Evolutionary conservation across 139 green algal genomes (phyloP).

Genomic region (Pseudopediastrum boryanum): DNA sequence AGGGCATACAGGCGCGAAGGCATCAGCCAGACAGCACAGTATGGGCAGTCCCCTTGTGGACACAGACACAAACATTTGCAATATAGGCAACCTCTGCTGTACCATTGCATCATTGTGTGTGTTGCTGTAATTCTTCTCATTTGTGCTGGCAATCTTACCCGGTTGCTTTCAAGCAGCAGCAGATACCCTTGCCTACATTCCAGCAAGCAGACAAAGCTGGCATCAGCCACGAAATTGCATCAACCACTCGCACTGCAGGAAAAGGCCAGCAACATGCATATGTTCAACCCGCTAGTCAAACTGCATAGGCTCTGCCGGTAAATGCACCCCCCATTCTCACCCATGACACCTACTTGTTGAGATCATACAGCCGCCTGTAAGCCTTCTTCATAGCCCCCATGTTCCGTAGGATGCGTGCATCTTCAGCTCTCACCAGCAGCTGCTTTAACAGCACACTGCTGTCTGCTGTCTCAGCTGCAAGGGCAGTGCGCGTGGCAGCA

Average conservation of each 20-base stretch:
- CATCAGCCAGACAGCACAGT: no score
- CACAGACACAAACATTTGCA: no score
- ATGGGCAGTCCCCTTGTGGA: no score
- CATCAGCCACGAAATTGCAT: not conserved
- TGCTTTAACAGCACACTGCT: slow-evolving; percentile 15
- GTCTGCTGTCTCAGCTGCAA: slow-evolving; percentile 70
- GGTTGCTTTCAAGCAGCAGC: not conserved
- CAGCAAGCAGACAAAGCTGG: not conserved
- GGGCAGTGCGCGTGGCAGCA: slow-evolving; percentile 54
- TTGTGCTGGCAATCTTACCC: not conserved
- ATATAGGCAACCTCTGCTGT: no score
- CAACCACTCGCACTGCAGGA: not conserved
- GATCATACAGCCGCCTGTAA: slow-evolving; percentile 56
- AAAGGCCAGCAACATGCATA: not conserved
- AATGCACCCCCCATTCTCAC: not conserved
- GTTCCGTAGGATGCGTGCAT: slow-evolving; percentile 70
- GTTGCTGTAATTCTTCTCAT: no score
- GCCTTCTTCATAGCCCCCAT: slow-evolving; percentile 51
- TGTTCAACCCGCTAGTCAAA: not conserved
- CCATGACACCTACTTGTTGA: slow-evolving; percentile 66
- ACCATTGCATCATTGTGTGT: no score
- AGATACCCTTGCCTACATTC: not conserved
- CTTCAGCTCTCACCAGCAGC: slow-evolving; percentile 63
- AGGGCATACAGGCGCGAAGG: no score
- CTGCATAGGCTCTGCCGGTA: not conserved